Conservation (phyloP, 352 stramenopile species). For the Elongisporangium prolatum region DNA sequence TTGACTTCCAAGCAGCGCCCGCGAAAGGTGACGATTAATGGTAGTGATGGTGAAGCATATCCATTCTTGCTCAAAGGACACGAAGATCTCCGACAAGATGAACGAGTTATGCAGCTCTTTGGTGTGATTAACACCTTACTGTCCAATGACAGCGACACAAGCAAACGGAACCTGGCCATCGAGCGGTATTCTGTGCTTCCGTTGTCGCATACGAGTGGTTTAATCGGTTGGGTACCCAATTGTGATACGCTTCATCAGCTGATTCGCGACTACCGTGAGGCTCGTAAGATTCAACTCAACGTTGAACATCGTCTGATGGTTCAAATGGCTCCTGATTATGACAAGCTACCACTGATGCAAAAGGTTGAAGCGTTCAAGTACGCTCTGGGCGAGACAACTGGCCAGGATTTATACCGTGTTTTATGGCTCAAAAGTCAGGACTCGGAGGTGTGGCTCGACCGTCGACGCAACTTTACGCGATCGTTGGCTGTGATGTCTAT, state of each 20-base stretch:
- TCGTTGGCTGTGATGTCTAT: slow-evolving; percentile 99
- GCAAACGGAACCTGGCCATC: slow-evolving; percentile 98
- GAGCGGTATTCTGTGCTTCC: slow-evolving; percentile 98
- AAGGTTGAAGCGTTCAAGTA: slow-evolving; percentile 99
- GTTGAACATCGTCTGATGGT: slow-evolving; percentile 97
- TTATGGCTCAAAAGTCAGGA: slow-evolving; percentile 99
- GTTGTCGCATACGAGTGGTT: slow-evolving; percentile 97
- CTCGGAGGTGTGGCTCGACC: slow-evolving; percentile 99
- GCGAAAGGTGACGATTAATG: slow-evolving; percentile 97
- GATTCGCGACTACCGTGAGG: slow-evolving; percentile 96
- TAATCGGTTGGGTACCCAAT: slow-evolving; percentile 99
- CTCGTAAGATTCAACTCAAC: slow-evolving; percentile 92
- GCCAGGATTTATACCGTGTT: slow-evolving; percentile 98
- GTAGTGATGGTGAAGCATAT: slow-evolving; percentile 98
- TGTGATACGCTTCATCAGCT: slow-evolving; percentile 99
- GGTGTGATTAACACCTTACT: slow-evolving; percentile 99
- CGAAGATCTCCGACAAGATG: slow-evolving; percentile 99
- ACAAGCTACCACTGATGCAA: slow-evolving; percentile 97
- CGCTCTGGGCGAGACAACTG: slow-evolving; percentile 90
- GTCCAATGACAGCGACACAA: slow-evolving; percentile 96
- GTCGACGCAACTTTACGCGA: slow-evolving; percentile 97
- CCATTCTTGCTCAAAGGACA: slow-evolving; percentile 99
- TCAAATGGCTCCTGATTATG: slow-evolving; percentile 97
- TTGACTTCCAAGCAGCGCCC: slow-evolving; percentile 99
- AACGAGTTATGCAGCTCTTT: slow-evolving; percentile 99